Conservation (phyloP, 2,329 filamentous ascomycete species). For the Raffaelea ambrosiae region DNA sequence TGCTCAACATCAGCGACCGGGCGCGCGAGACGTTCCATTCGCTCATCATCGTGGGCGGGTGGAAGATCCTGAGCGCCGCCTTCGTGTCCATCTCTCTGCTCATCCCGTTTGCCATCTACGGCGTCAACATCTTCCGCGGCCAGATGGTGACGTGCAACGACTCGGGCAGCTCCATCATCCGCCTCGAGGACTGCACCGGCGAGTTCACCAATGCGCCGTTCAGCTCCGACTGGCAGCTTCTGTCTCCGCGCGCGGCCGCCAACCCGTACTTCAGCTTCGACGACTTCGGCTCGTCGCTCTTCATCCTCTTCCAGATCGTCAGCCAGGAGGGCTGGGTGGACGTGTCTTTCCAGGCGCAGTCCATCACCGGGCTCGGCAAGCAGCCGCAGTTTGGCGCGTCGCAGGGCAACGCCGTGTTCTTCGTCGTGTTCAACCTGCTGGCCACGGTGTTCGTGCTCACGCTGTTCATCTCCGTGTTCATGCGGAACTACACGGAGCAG, state of each 20-base stretch:
- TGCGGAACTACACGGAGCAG: constrained; percentile 99
- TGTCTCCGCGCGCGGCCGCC: constrained; percentile 70
- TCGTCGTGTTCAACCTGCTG: constrained; percentile 91
- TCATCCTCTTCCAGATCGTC: constrained; percentile 97
- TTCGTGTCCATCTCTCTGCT: constrained; percentile 91
- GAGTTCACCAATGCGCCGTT: constrained; percentile 73
- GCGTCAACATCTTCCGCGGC: constrained; percentile 85
- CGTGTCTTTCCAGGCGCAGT: constrained; percentile 77
- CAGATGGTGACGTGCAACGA: constrained; percentile 78
- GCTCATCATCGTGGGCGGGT: constrained; percentile 84
- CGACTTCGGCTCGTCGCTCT: constrained; percentile 85
- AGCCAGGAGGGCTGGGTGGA: constrained; percentile 98
- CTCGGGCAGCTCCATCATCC: constrained; percentile 40
- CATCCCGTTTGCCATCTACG: constrained; percentile 95
- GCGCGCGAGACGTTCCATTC: constrained; percentile 95
- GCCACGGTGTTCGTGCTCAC: constrained; percentile 95
- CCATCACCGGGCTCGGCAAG: constrained; percentile 65
- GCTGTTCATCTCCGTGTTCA: constrained; percentile 97
- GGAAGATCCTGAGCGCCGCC: constrained; percentile 87
- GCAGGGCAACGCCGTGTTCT: constrained; percentile 86
- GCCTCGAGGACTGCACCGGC: constrained; percentile 68
- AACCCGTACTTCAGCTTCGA: constrained; percentile 92
- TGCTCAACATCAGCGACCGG: constrained; percentile 94
- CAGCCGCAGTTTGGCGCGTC: constrained; percentile 64
- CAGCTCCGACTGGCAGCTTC: constrained; percentile 64